A percentile compares a stretch with the other conserved stretches of the same genome.
These are phyloP conservation scores for Panaeolus cyanescens DNA, from an alignment of 768 basidiomycete species.

Conservation along the genomic window DNA sequence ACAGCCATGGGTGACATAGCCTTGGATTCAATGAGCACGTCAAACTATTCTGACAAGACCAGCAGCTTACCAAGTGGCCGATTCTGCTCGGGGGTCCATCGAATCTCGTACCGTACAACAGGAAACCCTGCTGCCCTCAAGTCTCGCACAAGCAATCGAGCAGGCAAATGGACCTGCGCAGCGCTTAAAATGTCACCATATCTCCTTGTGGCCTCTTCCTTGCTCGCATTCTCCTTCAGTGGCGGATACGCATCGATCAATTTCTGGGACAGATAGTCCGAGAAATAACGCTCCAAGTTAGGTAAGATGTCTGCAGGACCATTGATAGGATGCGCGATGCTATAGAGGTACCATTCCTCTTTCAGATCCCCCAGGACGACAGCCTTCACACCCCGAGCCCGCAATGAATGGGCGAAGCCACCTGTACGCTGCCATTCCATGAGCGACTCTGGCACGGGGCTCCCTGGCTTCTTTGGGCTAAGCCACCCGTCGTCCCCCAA, in stretches of 20 bases:
- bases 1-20: conserved; percentile 70
- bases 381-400: conserved; percentile 58
- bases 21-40: conserved; percentile 28
- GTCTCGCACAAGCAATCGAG: conserved; percentile 63
- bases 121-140: conserved; percentile 58
- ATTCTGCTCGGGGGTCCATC: conserved; percentile 66
- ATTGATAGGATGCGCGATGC: conserved; percentile 63
- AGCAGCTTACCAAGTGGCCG: conserved; percentile 50
- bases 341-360: conserved; percentile 81
- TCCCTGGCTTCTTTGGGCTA: conserved; percentile 19
- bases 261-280: conserved; percentile 42
- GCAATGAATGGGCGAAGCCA: conserved; percentile 53
- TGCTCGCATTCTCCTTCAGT: conserved; percentile 39
- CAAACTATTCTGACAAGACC: background rate
- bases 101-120: conserved; percentile 66
- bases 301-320: conserved; percentile 50
- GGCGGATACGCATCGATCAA: conserved; percentile 47
- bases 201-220: conserved; percentile 43
- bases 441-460: conserved; percentile 39
- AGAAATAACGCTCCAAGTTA: conserved; percentile 66
- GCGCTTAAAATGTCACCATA: conserved; percentile 64
- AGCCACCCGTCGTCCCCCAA: conserved; percentile 56
- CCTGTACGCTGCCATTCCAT: conserved; percentile 73
- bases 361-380: conserved; percentile 68
- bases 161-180: conserved; percentile 70